phyloP scores from a whole-genome alignment of 2,329 filamentous ascomycete genomes.

The Penicillium crustosum region DNA sequence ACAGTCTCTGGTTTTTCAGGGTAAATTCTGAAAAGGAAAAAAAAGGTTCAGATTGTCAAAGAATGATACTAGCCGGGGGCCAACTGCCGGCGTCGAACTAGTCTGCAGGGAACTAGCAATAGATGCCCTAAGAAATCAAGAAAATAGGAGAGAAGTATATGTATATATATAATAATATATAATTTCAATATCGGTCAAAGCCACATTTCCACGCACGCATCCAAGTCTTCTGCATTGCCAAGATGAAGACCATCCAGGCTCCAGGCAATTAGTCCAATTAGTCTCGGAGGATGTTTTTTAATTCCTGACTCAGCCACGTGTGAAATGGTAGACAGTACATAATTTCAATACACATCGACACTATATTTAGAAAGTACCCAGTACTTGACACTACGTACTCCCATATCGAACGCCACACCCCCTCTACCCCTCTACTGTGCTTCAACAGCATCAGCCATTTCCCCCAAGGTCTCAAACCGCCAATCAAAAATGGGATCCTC shows the following conservation, averaged over 20 bases:
- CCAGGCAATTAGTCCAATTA: not conserved
- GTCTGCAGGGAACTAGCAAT: slow-evolving; percentile 2
- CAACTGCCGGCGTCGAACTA: not conserved
- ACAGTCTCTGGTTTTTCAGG: not conserved
- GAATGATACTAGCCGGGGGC: slow-evolving; percentile 1
- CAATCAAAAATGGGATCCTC: slow-evolving; percentile 50
- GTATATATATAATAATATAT: not conserved
- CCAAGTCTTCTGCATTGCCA: slow-evolving; percentile 2
- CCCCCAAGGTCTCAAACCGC: slow-evolving; percentile 58
- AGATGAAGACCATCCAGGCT: slow-evolving; percentile 2
- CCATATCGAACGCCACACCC: too few relatives aligned
- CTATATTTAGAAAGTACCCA: slow-evolving; percentile 1
- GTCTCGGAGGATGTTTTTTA: not conserved
- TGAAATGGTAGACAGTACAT: not conserved
- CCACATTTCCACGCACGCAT: slow-evolving; percentile 8
- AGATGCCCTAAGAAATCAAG: not conserved
- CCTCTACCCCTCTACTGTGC: not conserved
- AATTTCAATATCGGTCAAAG: slow-evolving; percentile 1
- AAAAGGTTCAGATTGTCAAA: not conserved
- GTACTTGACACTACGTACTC: not conserved
- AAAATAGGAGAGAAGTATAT: not conserved
- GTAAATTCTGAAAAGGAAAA: not conserved
- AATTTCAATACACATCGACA: too few relatives aligned
- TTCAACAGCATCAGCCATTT: slow-evolving; percentile 56
- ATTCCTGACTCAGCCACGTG: slow-evolving; percentile 3